Evolutionary conservation across 148 eudicot genomes (phyloP), one percentile per base, ranked within the genome.

Genomic region (Diospyros kaki): DNA sequence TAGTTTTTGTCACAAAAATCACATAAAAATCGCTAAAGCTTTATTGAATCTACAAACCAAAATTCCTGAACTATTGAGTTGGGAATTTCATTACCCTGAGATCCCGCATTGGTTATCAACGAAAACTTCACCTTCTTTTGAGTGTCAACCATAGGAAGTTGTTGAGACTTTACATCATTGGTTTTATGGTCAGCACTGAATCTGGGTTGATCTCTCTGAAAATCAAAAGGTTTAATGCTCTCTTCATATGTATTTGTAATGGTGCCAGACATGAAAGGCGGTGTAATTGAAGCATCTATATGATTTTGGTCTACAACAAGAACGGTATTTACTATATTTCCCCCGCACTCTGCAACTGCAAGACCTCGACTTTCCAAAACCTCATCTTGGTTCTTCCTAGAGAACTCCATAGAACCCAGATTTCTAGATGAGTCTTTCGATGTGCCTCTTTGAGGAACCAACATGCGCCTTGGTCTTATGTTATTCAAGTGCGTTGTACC

Each of bases 61-160:
- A 28, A 4, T 9, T 8, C 66, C 45, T 38, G 66, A 78, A 4
- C 48, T 40, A 43, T 13, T 9, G 40, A 73, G 58, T 28, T 43
- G 68, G 71, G 48, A 55, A 55, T 38, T 0, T n/a, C 9, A 71
- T 75, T 92, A 94, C 98, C 97, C 60, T 78, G 89, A 59, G 86
- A 58, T 72, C 54, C 75, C 51, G 84, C 76, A 68, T 73, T 72
- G 60, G 66, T 86, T 50, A 76, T 77, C 72, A 79, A 45, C 68
- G 92, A 81, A 86, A 90, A 92, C n/a, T 88, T 90, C 56, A 94
- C 93, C 78, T 90, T 94, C 88, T 87, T 92, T 11, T 82, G 87
- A 60, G 84, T 75, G 73, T 86, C 91, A 51, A 70, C 81, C 55
- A 77, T 46, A 10, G 81, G 84, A 72, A 71, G 81, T 74, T 73